Base-by-base conservation (phyloP, 176 grass and related monocot genomes). In the Echinochloa phyllopogon region DNA sequence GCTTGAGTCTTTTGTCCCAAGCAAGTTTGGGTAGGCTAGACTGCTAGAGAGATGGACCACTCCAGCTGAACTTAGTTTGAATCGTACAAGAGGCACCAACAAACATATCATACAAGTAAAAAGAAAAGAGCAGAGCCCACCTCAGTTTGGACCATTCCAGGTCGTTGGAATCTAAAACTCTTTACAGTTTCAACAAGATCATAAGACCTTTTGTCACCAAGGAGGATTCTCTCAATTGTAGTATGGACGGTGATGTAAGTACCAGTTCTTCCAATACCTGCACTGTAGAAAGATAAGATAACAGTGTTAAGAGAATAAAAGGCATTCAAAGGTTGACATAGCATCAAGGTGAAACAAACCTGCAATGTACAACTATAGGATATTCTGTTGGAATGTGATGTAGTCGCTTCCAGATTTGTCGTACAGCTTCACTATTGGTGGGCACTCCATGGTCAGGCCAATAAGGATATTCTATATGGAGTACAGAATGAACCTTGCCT, bases 191-290 rank as follows among this genome's bases (percentile, higher is more conserved):
- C 82, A 61, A 65, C 78, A 72, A 98, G 77, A 85, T 92, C 21
- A 42, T 92, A 90, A 79, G 91, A 89, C 60, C 74, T 86, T 81
- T 39, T 86, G 43, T 99, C 93, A 82, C 96, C 91, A 67, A 99
- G 52, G 49, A 99, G 90, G 84, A 99, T 87, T 74, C 96, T 86
- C 84, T 99, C 80, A 88, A 99, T 79, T 61, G 96, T 92, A 83
- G 83, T 89, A 83, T 98, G 93, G 61, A 95, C 61, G 42, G 89
- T 84, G 80, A 92, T 77, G 78, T 93, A 98, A 62, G 93, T 83
- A 80, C 95, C 93, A 48, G 95, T 98, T 83, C 95, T 95, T 69
- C 95, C 95, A 77, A 98, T 98, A 37, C 95, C 95, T 80, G 95
- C 95, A 93, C 93, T 98, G 94, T 25, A 86, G 25, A 77, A 69